Evolutionary conservation across 2,329 filamentous ascomycete genomes (phyloP).

Genomic region (Pyrenophora seminiperda): DNA sequence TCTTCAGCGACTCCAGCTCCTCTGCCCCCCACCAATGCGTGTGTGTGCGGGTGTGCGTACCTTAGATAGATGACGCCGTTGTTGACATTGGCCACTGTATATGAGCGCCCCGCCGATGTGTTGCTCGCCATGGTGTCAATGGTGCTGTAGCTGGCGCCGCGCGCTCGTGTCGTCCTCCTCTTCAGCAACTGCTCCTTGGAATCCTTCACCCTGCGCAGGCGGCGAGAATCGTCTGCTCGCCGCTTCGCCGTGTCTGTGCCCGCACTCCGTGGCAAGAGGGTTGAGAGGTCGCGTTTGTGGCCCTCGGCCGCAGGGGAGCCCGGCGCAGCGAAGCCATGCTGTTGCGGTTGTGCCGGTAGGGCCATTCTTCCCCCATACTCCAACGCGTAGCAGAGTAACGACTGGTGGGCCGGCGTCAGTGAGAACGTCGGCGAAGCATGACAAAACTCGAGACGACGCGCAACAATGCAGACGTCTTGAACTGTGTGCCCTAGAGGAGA

Average conservation of each 20-base stretch:
- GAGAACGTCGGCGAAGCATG: constrained; percentile 25
- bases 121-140: constrained; percentile 35
- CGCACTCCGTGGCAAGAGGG: constrained; percentile 26
- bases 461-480: constrained; percentile 36
- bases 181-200: constrained; percentile 47
- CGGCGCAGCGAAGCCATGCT: constrained; percentile 36
- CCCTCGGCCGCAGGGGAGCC: constrained; percentile 31
- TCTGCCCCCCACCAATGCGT: no score
- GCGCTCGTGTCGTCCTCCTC: constrained; percentile 37
- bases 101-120: constrained; percentile 46
- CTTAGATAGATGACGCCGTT: constrained; percentile 56
- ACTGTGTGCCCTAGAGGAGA: constrained; percentile 27
- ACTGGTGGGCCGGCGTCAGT: constrained; percentile 20
- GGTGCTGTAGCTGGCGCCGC: constrained; percentile 41
- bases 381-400: constrained; percentile 27
- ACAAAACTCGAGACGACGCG: constrained; percentile 20
- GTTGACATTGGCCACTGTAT: constrained; percentile 56
- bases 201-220: constrained; percentile 46
- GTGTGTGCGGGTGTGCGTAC: constrained; percentile 37
- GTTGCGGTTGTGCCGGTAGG: constrained; percentile 40
- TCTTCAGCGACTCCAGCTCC: no score
- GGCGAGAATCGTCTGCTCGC: constrained; percentile 37
- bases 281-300: constrained; percentile 34
- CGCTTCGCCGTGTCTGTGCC: constrained; percentile 35
- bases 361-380: constrained; percentile 47